phyloP scores from a whole-genome alignment of 352 stramenopile species.

The Phytophthora megakarya region DNA sequence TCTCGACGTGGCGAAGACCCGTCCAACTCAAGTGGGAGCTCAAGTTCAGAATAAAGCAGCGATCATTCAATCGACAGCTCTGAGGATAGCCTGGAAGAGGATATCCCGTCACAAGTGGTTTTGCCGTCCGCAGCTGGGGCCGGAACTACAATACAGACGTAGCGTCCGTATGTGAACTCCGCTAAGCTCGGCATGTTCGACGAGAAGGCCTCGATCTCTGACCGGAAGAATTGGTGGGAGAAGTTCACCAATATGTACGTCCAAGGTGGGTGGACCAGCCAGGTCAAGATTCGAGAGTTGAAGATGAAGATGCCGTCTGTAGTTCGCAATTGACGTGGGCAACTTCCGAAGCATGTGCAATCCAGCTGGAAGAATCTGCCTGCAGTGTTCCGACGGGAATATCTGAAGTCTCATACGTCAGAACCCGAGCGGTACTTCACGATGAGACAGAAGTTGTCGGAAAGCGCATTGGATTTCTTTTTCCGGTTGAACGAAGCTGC shows the following conservation, averaged over 20 bases:
- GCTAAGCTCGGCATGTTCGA: neutral
- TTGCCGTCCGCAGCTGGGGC: no score
- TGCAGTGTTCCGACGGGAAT: neutral
- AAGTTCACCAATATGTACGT: neutral
- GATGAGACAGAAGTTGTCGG: no score
- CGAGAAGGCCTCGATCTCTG: neutral
- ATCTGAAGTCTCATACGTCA: neutral
- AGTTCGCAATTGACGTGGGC: neutral
- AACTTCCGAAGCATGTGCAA: neutral
- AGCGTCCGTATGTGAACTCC: neutral
- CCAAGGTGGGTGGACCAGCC: neutral
- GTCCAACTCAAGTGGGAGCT: no score
- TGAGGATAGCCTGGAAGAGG: no score
- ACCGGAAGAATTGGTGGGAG: neutral
- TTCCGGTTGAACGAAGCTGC: no score
- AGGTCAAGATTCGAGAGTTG: neutral
- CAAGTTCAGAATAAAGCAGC: no score
- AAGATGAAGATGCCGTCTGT: neutral
- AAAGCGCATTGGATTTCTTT: no score
- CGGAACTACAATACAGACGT: neutral
- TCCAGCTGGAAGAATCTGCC: neutral
- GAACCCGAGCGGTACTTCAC: no score
- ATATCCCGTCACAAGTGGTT: no score
- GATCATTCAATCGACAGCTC: no score
- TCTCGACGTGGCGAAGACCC: no score